Evolutionary conservation across 306 rosid genomes (phyloP), one percentile per base, ranked within the genome.

Genomic region (Citrullus colocynthis): DNA sequence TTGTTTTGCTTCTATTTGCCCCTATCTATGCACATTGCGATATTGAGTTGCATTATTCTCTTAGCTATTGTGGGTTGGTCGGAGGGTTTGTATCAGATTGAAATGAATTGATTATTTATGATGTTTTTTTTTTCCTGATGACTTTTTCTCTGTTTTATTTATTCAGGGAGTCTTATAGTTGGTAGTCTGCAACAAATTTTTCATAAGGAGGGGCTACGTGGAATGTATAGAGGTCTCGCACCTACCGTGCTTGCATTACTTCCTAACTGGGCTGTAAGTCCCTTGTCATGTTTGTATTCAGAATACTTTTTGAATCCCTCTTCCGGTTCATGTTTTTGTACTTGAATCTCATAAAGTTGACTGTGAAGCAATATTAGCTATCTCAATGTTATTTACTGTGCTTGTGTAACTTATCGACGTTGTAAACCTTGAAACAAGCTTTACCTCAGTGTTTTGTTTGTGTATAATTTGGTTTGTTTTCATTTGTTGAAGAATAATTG

Each of bases 191-290:
- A 88, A 74, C 93, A 93, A 83, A 89, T 91, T 76, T 80, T 87
- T 85, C 90, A 80, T n/a, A 88, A 84, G 88, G 98, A 92, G 81
- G 97, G 97, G 42, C 60, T 93, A 15, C 96, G 95, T 7, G 98
- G 98, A 78, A 88, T 93, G 98, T 93, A 93, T 81, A 93, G 95
- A 30, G 98, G 98, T 30, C 90, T 93, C 57, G 67, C 96, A 72
- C 98, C 98, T 17, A 93, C 98, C 55, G 95, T 85, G 75, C 80
- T 91, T 58, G 98, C 98, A 48, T 83, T 93, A 75, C 96, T 93
- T 83, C 95, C 98, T 30, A 93, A 91, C 72, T 91, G 96, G 98
- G 98, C 98, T 74, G 98, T 93, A 80, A 93, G 98, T 86, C 55
- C 17, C 51, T 21, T 75, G 62, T 49, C 41, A 2, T 72, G 39